Evolutionary conservation across 108 stramenopile genomes (phyloP), one percentile per base, ranked within the genome.

Genomic region (Cyclotella sp.): DNA sequence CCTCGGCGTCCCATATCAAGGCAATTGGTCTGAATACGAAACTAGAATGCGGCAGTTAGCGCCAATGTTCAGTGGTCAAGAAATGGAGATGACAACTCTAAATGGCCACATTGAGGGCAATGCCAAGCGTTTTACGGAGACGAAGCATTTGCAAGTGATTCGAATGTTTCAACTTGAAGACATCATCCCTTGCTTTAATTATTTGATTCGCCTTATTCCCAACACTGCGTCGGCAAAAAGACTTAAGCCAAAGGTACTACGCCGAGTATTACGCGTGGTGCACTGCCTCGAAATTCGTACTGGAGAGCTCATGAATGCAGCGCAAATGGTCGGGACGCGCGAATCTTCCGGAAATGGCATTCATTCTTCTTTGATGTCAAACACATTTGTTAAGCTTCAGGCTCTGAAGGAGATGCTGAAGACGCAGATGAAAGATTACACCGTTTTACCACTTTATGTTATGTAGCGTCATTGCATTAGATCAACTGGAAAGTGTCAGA

Each of bases 11-110:
- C 74, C 43, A 60, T 83, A 83, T 42, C 26, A 52, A 52, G 82
- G 82, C 39, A 59, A 79, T 39, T 79, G 82, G 78, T 18, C 30
- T 18, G 67, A 79, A 45, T 83, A 79, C 73, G 73, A 69, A 40
- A 24, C 22, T 52, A 45, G 42, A 9, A 68, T 83, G 78, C 45
- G 47, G 24, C 30, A 71, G 42, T 44, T 77, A 41, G 39, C 39
- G 15, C 64, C 76, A 11, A 21, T 82, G 14, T 78, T 82, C 29
- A 66, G 64, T 30, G 81, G 81, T 0, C 41, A 72, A 43, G 63
- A 78, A 51, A 60, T 55, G 30, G 79, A 79, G 52, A 67, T 73
- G 30, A 79, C 68, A 10, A 43, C 52, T 46, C 42, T 49, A 19
- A 40, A 27, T 28, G 55, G 34, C 58, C 43, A 42, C 22, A 49